A percentile compares a stretch with the other conserved stretches of the same genome.
Evolutionary conservation across 1,139 yeast species (phyloP).

Genomic region (Pichia sp.): DNA sequence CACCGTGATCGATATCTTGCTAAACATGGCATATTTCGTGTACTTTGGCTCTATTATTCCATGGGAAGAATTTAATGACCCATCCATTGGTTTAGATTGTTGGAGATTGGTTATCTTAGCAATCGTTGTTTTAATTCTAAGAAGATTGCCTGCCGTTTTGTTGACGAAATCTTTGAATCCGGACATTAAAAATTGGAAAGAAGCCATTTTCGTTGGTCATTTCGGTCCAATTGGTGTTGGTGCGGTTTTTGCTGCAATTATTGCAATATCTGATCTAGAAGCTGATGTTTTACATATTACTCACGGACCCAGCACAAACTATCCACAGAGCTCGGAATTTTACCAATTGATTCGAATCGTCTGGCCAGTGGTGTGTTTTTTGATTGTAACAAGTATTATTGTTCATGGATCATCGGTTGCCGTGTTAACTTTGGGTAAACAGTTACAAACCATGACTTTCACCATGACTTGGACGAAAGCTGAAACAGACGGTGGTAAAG

Average conservation of each 20-base stretch:
- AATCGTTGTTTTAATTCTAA: slow-evolving; percentile 68
- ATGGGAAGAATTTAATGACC: slow-evolving; percentile 75
- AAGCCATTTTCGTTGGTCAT: slow-evolving; percentile 92
- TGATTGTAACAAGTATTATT: slow-evolving; percentile 77
- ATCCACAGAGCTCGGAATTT: slow-evolving; percentile 54
- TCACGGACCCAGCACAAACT: slow-evolving; percentile 45
- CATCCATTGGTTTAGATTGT: slow-evolving; percentile 57
- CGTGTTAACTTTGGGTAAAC: slow-evolving; percentile 71
- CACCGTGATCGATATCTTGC: slow-evolving; percentile 77
- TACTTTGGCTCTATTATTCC: slow-evolving; percentile 94
- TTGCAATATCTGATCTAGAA: slow-evolving; percentile 77
- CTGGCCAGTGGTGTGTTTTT: slow-evolving; percentile 88
- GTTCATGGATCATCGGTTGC: slow-evolving; percentile 98
- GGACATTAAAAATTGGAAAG: slow-evolving; percentile 90
- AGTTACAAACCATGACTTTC: slow-evolving; percentile 85
- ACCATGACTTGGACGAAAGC: slow-evolving; percentile 73
- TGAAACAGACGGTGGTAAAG: slow-evolving; percentile 43
- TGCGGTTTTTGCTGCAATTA: slow-evolving; percentile 82
- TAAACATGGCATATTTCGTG: slow-evolving; percentile 83
- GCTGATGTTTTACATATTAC: slow-evolving; percentile 32
- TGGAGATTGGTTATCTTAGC: slow-evolving; percentile 86
- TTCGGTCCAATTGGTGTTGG: slow-evolving; percentile 99
- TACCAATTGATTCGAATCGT: slow-evolving; percentile 64
- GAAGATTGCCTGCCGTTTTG: slow-evolving; percentile 85
- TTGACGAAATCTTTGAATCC: slow-evolving; percentile 79